A percentile compares a stretch with the other conserved stretches of the same genome.
phyloP scores from a whole-genome alignment of 805 yeast genomes.

The Candida orba region DNA sequence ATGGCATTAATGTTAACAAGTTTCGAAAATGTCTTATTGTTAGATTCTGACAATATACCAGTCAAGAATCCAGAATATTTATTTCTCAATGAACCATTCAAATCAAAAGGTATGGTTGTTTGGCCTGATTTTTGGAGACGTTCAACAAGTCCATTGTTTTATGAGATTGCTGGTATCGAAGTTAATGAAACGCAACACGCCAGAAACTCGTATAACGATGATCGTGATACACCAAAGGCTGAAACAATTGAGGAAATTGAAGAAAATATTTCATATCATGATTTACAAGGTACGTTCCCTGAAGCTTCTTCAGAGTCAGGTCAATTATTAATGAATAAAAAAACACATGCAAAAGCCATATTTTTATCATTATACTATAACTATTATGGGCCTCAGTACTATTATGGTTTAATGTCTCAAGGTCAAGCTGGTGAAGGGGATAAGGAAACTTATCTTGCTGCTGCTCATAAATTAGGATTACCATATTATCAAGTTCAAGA shows the following conservation, averaged over 20 bases:
- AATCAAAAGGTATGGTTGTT: slow-evolving; percentile 37
- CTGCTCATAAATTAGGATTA: slow-evolving; percentile 44
- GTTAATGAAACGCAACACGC: slow-evolving; percentile 27
- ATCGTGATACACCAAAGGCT: slow-evolving; percentile 24
- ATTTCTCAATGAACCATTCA: slow-evolving; percentile 27
- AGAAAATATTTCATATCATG: slow-evolving; percentile 45
- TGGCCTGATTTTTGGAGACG: slow-evolving; percentile 75
- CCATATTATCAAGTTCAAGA: slow-evolving; percentile 49
- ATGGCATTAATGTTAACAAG: slow-evolving; percentile 70
- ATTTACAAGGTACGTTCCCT: slow-evolving; percentile 60
- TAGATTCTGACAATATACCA: slow-evolving; percentile 72
- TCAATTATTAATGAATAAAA: slow-evolving; percentile 52
- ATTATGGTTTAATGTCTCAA: slow-evolving; percentile 52
- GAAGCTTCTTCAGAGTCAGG: slow-evolving; percentile 68
- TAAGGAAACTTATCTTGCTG: slow-evolving; percentile 70
- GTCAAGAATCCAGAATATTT: slow-evolving; percentile 43
- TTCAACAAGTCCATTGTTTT: slow-evolving; percentile 53
- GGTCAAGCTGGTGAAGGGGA: slow-evolving; percentile 77
- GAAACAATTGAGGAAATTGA: slow-evolving; percentile 23
- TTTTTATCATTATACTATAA: slow-evolving; percentile 60
- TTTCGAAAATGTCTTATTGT: slow-evolving; percentile 64
- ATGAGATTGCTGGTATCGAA: slow-evolving; percentile 44
- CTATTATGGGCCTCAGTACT: slow-evolving; percentile 52
- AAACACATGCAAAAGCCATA: slow-evolving; percentile 48
- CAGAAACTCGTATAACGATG: slow-evolving; percentile 26